A percentile compares a stretch with the other conserved stretches of the same genome.
These are phyloP conservation scores for Rhododendron williamsianum DNA, from an alignment of 148 eudicot genomes.

Conservation along the genomic window DNA sequence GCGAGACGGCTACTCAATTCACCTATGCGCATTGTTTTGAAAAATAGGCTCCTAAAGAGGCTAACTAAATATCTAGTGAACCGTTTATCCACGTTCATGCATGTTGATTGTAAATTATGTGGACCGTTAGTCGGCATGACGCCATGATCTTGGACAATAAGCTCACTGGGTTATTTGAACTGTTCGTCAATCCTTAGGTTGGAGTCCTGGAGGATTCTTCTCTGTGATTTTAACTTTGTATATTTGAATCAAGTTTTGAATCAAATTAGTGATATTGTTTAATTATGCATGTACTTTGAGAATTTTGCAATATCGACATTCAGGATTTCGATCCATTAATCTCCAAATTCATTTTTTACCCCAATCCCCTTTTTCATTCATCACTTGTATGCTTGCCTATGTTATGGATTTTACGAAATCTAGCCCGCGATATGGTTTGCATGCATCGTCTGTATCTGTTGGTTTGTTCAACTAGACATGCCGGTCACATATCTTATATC, in stretches of 20 bases:
- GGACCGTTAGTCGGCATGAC: background rate
- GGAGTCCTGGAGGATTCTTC: background rate
- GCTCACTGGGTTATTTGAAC: background rate
- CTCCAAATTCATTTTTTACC: background rate
- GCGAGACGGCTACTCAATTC: background rate
- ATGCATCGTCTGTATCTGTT: background rate
- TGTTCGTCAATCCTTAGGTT: background rate
- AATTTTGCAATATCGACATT: background rate
- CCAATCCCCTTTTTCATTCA: background rate
- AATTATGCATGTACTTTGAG: background rate
- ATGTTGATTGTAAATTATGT: background rate
- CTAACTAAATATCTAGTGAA: background rate
- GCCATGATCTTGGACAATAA: background rate
- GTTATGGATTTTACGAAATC: background rate
- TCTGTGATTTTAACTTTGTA: background rate
- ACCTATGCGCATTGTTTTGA: background rate
- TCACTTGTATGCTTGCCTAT: background rate
- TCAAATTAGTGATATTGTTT: background rate
- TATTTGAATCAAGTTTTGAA: background rate
- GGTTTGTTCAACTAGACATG: background rate
- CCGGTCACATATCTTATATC: background rate
- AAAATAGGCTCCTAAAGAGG: no score
- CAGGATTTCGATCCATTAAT: background rate
- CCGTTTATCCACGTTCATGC: background rate
- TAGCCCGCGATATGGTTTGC: background rate